Percentiles rank a stretch among this genome's conserved stretches.
Conservation (phyloP, 148 eudicot genomes). For the Amaranthus palmeri region DNA sequence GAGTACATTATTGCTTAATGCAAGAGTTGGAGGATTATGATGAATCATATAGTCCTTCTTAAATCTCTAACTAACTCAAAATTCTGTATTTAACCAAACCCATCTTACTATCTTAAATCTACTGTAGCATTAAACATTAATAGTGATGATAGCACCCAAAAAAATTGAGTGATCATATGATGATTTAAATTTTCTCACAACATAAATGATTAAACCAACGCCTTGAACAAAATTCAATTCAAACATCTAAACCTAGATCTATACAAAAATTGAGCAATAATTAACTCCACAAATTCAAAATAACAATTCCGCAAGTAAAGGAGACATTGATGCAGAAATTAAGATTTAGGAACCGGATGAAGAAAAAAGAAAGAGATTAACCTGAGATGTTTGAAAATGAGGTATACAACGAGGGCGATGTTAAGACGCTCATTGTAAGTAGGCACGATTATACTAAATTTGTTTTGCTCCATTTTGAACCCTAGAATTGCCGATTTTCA, state of each 20-base stretch:
- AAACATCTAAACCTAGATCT: not conserved
- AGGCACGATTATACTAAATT: slow-evolving; percentile 73
- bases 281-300: not conserved
- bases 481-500: slow-evolving; percentile 6
- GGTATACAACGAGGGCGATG: slow-evolving; percentile 73
- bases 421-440: slow-evolving; percentile 94
- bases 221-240: not conserved
- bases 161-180: not conserved
- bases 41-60: too few relatives aligned
- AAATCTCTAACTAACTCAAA: too few relatives aligned
- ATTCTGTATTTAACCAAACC: too few relatives aligned
- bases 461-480: slow-evolving; percentile 35
- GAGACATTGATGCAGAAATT: not conserved
- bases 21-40: too few relatives aligned
- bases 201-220: not conserved
- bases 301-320: not conserved
- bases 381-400: slow-evolving; percentile 74
- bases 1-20: too few relatives aligned
- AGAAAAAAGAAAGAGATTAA: not conserved
- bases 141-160: not conserved
- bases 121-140: too few relatives aligned
- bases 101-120: too few relatives aligned
- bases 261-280: not conserved
- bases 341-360: not conserved
- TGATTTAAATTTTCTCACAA: not conserved